Base-by-base conservation (phyloP, 805 yeast species). In the Yueomyces sinensis region DNA sequence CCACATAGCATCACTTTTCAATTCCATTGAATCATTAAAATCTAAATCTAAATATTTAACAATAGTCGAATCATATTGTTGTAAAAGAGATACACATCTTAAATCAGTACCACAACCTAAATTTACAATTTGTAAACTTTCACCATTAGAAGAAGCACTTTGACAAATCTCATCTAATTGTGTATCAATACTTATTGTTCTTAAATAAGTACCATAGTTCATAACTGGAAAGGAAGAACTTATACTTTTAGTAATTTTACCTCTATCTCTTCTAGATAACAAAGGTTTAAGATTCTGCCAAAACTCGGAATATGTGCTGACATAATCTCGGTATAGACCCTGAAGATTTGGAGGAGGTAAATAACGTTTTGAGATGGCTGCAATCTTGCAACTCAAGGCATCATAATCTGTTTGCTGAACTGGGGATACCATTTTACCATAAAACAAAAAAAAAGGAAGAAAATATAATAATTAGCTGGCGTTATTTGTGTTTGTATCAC, bases 21-120 rank as follows among this genome's bases (percentile, higher is more conserved):
- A 50, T 36, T 58, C 58, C 2, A 59, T 56, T 1, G 73, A 60
- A 30, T 65, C 69, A 2, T 61, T 50, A 37, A 66, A 74, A 47
- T 74, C 81, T 19, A 74, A 45, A 42, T 74, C 81, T 17, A 66
- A 44, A 41, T 63, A 69, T 6, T 42, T 49, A 4, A 25, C 19
- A 19, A 67, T 39, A n/a, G 44, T 35, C 4, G 50, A 38, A 11
- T 7, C 11, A n/a, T 37, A 34, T 16, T 48, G 30, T 6, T 47
- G 27, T 13, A 72, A 46, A 6, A 65, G 41, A 6, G 54, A 56
- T 37, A 70, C 62, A 29, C 60, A 57, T 41, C 79, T 53, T 5
- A 78, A 68, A 32, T 82, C 87, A 0, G 83, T 65, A 2, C 79
- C 81, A 29, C 82, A 74, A 32, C 82, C 83, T 50, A 78, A 68